These are phyloP conservation scores for Plantago major DNA, from an alignment of 257 asterid species.

Conservation along the genomic window DNA sequence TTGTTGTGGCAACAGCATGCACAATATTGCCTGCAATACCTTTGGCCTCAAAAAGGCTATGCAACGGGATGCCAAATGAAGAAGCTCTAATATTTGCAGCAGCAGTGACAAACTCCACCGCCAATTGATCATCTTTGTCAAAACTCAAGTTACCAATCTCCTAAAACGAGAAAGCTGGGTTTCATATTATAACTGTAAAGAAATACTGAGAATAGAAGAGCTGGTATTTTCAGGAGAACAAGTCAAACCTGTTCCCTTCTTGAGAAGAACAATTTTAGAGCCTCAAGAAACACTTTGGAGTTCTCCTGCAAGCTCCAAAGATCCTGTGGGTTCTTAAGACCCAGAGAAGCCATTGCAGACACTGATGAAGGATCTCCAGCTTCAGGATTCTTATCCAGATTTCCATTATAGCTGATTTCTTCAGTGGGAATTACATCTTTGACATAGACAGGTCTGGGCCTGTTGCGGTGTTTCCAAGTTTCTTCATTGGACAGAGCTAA, in stretches of 20 bases:
- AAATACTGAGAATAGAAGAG: slow-evolving; percentile 19
- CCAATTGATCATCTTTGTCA: slow-evolving; percentile 97
- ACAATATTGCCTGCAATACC: slow-evolving; percentile 98
- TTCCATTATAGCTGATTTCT: slow-evolving; percentile 59
- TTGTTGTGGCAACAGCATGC: slow-evolving; percentile 99
- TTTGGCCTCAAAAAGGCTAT: slow-evolving; percentile 95
- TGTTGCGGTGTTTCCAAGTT: slow-evolving; percentile 80
- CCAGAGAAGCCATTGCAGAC: slow-evolving; percentile 82
- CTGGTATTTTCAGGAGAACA: slow-evolving; percentile 1
- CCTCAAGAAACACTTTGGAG: slow-evolving; percentile 75
- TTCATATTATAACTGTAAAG: slow-evolving; percentile 3
- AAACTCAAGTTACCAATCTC: slow-evolving; percentile 88
- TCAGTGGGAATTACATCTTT: slow-evolving; percentile 56
- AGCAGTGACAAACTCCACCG: slow-evolving; percentile 96
- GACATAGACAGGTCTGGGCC: slow-evolving; percentile 76
- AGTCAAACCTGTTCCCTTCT: slow-evolving; percentile 70
- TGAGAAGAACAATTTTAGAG: slow-evolving; percentile 62
- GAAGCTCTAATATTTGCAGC: slow-evolving; percentile 99
- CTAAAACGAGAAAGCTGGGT: slow-evolving; percentile 31
- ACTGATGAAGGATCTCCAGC: slow-evolving; percentile 43
- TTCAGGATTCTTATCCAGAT: slow-evolving; percentile 35
- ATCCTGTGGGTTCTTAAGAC: slow-evolving; percentile 91
- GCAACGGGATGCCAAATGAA: slow-evolving; percentile 92
- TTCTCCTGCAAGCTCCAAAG: slow-evolving; percentile 88
- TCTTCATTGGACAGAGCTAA: slow-evolving; percentile 86